phyloP scores from a whole-genome alignment of 2,329 filamentous ascomycete genomes.

The Fusarium decemcellulare region DNA sequence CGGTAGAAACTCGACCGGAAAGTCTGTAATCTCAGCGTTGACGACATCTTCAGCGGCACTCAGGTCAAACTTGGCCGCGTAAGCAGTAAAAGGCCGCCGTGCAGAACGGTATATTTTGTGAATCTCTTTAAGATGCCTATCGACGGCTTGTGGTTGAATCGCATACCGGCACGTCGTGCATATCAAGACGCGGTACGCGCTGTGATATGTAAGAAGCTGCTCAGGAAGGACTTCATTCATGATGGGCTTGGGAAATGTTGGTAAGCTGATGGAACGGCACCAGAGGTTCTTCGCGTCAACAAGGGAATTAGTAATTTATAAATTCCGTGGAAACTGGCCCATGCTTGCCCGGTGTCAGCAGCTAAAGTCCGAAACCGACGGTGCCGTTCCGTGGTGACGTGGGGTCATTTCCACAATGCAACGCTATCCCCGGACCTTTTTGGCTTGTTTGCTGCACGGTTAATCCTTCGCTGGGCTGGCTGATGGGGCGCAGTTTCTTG shows the following conservation, averaged over 20 bases:
- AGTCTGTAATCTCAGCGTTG: neutral
- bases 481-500: no score
- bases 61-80: constrained; percentile 2
- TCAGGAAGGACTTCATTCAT: neutral
- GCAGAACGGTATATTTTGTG: constrained; percentile 25
- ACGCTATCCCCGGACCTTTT: neutral
- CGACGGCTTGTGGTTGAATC: constrained; percentile 21
- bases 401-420: neutral
- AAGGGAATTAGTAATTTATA: neutral
- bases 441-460: neutral
- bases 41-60: constrained; percentile 3
- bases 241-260: neutral
- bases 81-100: constrained; percentile 24
- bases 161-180: constrained; percentile 30
- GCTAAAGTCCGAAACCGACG: neutral
- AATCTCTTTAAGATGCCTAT: constrained; percentile 32
- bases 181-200: constrained; percentile 20
- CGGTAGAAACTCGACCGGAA: constrained; percentile 22
- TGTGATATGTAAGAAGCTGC: constrained; percentile 21
- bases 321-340: neutral
- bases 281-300: neutral
- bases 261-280: neutral
- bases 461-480: neutral
- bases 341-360: neutral
- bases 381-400: constrained; percentile 2